These are phyloP conservation scores for Dendrobium nobile DNA, from an alignment of 106 monocot genomes.

Conservation along the genomic window DNA sequence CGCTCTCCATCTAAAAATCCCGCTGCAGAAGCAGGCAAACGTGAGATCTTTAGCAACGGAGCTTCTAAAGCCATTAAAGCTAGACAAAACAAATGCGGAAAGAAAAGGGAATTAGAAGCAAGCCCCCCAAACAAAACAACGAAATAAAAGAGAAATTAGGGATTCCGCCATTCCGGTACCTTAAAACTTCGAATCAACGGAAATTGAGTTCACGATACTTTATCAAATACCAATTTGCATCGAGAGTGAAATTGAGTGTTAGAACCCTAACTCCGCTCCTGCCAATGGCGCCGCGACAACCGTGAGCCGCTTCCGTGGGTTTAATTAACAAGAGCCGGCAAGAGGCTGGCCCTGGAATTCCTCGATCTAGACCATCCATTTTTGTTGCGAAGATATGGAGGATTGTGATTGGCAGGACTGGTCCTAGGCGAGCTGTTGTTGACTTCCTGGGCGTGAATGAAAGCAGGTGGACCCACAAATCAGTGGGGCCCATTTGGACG, in stretches of 20 bases:
- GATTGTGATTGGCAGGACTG: neutral
- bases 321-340: conserved; percentile 11
- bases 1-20: conserved; percentile 19
- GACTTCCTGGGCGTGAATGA: neutral
- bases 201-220: neutral
- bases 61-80: neutral
- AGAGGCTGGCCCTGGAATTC: neutral
- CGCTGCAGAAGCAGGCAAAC: neutral
- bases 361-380: neutral
- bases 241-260: neutral
- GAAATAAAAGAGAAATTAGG: too few species aligned
- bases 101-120: neutral
- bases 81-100: neutral
- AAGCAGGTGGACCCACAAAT: neutral
- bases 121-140: neutral
- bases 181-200: neutral
- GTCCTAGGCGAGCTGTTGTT: neutral
- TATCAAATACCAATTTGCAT: neutral
- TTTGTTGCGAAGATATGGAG: neutral
- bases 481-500: neutral
- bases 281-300: neutral
- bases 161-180: too few species aligned
- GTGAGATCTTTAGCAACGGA: neutral
- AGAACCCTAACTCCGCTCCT: neutral
- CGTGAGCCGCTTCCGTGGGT: neutral